phyloP scores from a whole-genome alignment of 208 protist genomes.

The Herpetomonas muscarum region DNA sequence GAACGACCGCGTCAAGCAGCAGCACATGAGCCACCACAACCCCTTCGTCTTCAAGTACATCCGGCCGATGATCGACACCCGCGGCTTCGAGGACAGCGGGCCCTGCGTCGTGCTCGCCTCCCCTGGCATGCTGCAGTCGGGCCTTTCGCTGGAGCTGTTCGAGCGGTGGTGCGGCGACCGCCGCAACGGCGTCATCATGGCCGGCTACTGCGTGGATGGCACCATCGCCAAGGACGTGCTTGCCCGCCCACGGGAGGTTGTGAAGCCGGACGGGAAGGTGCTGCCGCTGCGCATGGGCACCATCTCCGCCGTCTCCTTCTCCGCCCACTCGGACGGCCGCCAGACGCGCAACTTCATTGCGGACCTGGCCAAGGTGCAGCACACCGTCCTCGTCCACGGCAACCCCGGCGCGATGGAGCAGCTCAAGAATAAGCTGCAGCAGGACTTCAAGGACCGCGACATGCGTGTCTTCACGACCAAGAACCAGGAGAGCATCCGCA shows the following conservation, averaged over 20 bases:
- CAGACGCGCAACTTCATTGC: constrained; percentile 91
- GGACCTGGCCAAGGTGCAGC: constrained; percentile 65
- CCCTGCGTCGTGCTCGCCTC: constrained; percentile 94
- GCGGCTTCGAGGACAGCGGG: constrained; percentile 91
- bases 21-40: constrained; percentile 92
- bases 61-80: constrained; percentile 83
- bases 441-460: constrained; percentile 76
- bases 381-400: constrained; percentile 95
- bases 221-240: constrained; percentile 96
- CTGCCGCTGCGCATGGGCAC: constrained; percentile 90
- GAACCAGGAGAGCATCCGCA: constrained; percentile 92
- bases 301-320: constrained; percentile 96
- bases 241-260: constrained; percentile 81
- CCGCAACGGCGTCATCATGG: constrained; percentile 96
- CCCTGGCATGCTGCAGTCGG: constrained; percentile 97
- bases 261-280: constrained; percentile 82
- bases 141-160: constrained; percentile 97
- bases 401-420: constrained; percentile 93
- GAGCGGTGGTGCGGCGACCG: constrained; percentile 96
- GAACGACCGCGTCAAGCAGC: constrained; percentile 94
- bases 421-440: constrained; percentile 87
- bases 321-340: constrained; percentile 96
- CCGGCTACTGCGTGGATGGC: constrained; percentile 97
- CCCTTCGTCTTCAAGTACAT: constrained; percentile 99
- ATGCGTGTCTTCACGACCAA: constrained; percentile 90